A percentile compares a stretch with the other conserved stretches of the same genome.
Conservation (phyloP, 2,329 filamentous ascomycete species). For the Aschersonia sp. region DNA sequence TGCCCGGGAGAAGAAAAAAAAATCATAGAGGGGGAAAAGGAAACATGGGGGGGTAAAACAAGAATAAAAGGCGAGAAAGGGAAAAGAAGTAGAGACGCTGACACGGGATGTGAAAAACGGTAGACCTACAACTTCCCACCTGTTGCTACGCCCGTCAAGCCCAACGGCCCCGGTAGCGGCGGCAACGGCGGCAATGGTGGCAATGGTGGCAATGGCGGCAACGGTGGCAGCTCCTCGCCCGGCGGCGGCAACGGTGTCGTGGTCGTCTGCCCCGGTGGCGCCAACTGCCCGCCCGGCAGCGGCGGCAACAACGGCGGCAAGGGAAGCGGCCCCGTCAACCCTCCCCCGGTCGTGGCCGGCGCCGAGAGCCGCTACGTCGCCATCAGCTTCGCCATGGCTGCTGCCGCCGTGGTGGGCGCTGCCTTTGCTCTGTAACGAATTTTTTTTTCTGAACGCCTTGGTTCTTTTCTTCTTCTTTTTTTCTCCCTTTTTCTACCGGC, state of each 20-base stretch:
- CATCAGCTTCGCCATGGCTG: slow-evolving; percentile 12
- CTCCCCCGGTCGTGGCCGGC: slow-evolving; percentile 3
- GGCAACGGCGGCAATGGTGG: not conserved
- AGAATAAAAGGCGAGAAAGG: too few relatives aligned
- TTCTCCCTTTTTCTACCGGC: too few relatives aligned
- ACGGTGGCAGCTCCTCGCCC: not conserved
- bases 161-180: not conserved
- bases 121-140: slow-evolving; percentile 1
- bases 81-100: not conserved
- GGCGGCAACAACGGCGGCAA: not conserved
- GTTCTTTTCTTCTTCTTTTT: too few relatives aligned
- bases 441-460: not conserved
- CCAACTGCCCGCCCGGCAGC: not conserved
- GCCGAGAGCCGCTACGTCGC: slow-evolving; percentile 6
- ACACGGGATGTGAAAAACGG: not conserved
- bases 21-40: too few relatives aligned
- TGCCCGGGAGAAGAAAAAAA: too few relatives aligned
- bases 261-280: too few relatives aligned
- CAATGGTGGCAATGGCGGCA: not conserved
- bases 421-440: slow-evolving; percentile 15
- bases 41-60: too few relatives aligned
- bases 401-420: slow-evolving; percentile 11
- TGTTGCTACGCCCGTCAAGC: slow-evolving; percentile 1
- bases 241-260: too few relatives aligned
- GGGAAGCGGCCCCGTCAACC: not conserved